Base-by-base conservation (phyloP, 1,284 basidiomycete genomes). In the Tilletia caries region DNA sequence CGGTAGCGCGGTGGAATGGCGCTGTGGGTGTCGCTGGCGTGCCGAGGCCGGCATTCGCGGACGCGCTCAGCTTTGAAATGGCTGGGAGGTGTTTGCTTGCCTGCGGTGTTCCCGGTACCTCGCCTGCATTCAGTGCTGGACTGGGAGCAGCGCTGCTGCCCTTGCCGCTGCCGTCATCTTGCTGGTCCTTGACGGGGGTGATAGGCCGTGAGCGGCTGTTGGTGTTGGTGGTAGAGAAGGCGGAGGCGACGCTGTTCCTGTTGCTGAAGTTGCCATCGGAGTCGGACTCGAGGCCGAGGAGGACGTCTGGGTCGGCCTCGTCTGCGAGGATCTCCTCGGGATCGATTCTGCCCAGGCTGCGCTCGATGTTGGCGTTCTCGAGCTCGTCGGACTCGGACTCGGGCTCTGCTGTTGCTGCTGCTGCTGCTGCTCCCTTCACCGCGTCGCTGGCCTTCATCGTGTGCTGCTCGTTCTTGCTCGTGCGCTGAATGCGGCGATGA, bases 271-370 rank as follows among this genome's bases (percentile, higher is more conserved):
- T 70, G 43, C 69, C 54, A 64, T 79, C 75, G 25, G 68, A 69
- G 23, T 76, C 77, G 20, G 71, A 74, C 8, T 76, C 78, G 15
- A 67, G 62, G 29, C 78, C 78, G 13, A 79, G 70, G 46, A 79
- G 67, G 50, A 70, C 67, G 44, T 78, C 73, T 23, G 75, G 73
- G 60, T 79, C 72, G 54, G 76, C 78, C 29, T 78, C 78, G 66
- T 79, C 78, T 29, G 76, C 77, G 58, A 79, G 64, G 52, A 79
- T 78, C 15, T 76, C 70, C 29, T 79, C 77, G 1, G 78, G 78
- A 68, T 78, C 72, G 58, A 71, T 68, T 43, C 77, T 68, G 29
- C 68, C 68, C 33, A 79, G 60, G 41, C 73, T 69, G 15, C 73
- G 70, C 23, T 75, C 72, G 44, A 71, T 48, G 0, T 70, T 48